Base-by-base conservation (phyloP, 306 rosid species). In the Pyrus betulifolia region DNA sequence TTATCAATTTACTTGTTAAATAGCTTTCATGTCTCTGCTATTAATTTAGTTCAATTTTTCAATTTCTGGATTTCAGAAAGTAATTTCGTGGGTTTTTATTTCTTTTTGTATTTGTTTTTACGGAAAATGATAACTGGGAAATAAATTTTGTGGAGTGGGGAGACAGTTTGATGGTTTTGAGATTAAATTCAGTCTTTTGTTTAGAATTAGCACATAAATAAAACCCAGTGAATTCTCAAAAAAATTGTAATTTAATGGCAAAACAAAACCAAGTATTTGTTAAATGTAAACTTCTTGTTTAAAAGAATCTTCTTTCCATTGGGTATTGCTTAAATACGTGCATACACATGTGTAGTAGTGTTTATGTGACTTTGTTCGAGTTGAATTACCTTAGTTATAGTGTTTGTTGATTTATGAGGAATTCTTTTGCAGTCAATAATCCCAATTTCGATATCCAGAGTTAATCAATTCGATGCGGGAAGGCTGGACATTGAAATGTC, bases 401-500 rank as follows among this genome's bases (percentile, higher is more conserved):
- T 57, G 57, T 14, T 15, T 49, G 19, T 46, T 45, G 52, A 62
- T 59, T 6, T 6, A 28, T 63, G 35, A 13, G 25, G 44, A 38
- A 8, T 74, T 75, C 38, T 52, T 25, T 59, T 64, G 89, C 84
- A 91, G 97, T 82, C 88, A 27, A 54, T 70, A 4, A 82, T 96
- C 70, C 99, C 98, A 22, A 85, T 96, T 76, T 83, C 99, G 1
- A 89, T 96, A 87, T 96, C 99, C 22, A 89, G 97, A 87, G 99
- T 96, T 57, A 96, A 96, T 76, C 99, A 96, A 84, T 82, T 96
- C 15, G 99, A 96, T 84, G 99, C 99, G 7, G 98, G 96, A 45
- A 87, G 99, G 67, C 81, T 96, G 67, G 98, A 96, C 21, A 79
- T 92, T 81, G 99, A 96, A 87, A 96, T 96, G 98, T 91, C 99